Conservation (phyloP, 176 grass and related monocot species). For the Hordeum marinum region DNA sequence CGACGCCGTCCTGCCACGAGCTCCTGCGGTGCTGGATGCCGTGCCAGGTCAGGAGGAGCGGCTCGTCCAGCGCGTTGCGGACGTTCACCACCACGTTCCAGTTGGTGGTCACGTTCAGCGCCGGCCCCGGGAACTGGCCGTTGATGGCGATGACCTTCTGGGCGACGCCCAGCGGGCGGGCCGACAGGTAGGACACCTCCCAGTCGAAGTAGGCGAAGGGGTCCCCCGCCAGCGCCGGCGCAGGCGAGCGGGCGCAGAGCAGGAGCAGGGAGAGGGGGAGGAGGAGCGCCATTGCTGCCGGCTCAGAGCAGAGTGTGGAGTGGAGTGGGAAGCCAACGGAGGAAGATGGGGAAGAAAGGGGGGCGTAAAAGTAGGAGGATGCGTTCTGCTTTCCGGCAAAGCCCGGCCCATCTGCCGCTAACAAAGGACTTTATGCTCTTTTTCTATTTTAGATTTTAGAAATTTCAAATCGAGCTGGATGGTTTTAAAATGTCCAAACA, state of each 20-base stretch:
- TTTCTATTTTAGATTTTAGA: no score
- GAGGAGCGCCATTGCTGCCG: constrained; percentile 10
- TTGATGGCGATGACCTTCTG: constrained; percentile 87
- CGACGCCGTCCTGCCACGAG: constrained; percentile 88
- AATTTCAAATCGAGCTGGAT: no score
- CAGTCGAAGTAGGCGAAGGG: constrained; percentile 90
- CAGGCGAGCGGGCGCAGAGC: neutral
- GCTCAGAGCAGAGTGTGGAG: neutral
- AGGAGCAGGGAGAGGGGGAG: neutral
- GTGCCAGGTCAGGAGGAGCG: constrained; percentile 91
- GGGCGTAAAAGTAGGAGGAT: neutral
- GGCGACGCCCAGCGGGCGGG: constrained; percentile 64
- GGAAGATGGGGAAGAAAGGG: neutral
- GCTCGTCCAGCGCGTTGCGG: constrained; percentile 77
- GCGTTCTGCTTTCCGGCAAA: neutral
- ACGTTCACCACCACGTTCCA: constrained; percentile 94
- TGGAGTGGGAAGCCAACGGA: neutral
- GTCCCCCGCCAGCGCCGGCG: constrained; percentile 46
- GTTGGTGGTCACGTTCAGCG: constrained; percentile 88
- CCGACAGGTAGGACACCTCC: constrained; percentile 72
- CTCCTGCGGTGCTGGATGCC: constrained; percentile 74
- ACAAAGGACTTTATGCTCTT: neutral
- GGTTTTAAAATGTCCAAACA: no score
- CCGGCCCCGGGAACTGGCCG: constrained; percentile 67
- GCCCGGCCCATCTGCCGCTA: neutral